phyloP scores from a whole-genome alignment of 495 filamentous ascomycete species.

The Penicillium argentinense region DNA sequence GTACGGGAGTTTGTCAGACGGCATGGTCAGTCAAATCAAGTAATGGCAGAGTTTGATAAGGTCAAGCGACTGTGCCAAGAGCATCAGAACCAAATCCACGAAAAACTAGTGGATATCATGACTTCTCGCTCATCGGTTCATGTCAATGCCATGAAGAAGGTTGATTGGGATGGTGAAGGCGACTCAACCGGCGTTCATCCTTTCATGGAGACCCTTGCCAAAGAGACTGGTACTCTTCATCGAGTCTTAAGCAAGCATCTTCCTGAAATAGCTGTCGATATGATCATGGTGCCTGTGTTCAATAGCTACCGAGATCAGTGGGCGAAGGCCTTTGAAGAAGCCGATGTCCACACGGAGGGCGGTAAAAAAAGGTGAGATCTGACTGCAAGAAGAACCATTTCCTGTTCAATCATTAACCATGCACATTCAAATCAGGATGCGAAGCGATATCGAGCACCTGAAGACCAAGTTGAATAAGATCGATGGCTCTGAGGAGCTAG shows the following conservation, averaged over 20 bases:
- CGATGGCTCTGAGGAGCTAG: slow-evolving; percentile 73
- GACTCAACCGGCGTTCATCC: slow-evolving; percentile 49
- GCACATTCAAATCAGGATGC: slow-evolving; percentile 69
- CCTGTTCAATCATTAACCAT: slow-evolving; percentile 12
- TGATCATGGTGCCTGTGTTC: slow-evolving; percentile 93
- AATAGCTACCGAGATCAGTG: slow-evolving; percentile 82
- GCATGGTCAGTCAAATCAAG: slow-evolving; percentile 60
- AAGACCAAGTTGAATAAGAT: slow-evolving; percentile 71
- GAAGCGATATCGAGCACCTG: slow-evolving; percentile 77
- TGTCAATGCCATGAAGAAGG: slow-evolving; percentile 70
- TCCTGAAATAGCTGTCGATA: slow-evolving; percentile 69
- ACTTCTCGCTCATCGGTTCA: slow-evolving; percentile 69
- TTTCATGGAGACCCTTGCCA: slow-evolving; percentile 90
- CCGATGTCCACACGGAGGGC: slow-evolving; percentile 61
- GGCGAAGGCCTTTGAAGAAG: slow-evolving; percentile 69
- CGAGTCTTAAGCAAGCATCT: slow-evolving; percentile 85
- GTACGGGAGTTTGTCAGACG: slow-evolving; percentile 87
- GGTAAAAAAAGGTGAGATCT: slow-evolving; percentile 71
- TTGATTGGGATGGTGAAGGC: slow-evolving; percentile 66
- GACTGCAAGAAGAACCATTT: neutral
- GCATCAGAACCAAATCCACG: slow-evolving; percentile 89
- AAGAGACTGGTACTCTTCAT: slow-evolving; percentile 85
- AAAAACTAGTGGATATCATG: slow-evolving; percentile 97
- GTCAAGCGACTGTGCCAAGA: slow-evolving; percentile 86
- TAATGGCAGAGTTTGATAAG: slow-evolving; percentile 92